Evolutionary conservation across 768 basidiomycete genomes (phyloP).

Genomic region (Hortiboletus campestris): DNA sequence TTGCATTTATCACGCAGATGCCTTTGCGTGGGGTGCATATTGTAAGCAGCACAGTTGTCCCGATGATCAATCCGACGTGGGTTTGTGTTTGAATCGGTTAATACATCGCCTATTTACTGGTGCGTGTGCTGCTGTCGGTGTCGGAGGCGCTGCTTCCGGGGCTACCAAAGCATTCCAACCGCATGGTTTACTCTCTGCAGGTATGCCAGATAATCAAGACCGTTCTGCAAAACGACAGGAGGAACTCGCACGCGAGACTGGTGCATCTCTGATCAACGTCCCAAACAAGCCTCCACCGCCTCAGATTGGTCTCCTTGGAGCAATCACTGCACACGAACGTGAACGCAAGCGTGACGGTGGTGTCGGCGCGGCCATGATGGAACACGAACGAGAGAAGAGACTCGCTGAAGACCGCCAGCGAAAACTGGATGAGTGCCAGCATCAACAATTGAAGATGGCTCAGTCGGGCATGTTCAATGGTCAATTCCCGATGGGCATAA

Average conservation of each 20-base stretch:
- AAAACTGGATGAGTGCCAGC: conserved; percentile 87
- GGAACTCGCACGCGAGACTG: conserved; percentile 87
- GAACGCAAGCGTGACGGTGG: conserved; percentile 95
- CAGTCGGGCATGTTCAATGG: conserved; percentile 73
- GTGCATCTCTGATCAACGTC: conserved; percentile 93
- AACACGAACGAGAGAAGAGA: conserved; percentile 90
- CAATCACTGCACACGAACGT: conserved; percentile 92
- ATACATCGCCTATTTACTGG: too few species aligned
- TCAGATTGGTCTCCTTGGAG: conserved; percentile 92
- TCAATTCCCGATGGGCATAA: conserved; percentile 44
- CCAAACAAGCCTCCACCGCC: conserved; percentile 93
- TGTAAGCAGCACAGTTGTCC: too few species aligned
- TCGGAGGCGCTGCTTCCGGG: too few species aligned
- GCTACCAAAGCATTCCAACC: conserved; percentile 92
- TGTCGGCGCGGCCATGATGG: conserved; percentile 90
- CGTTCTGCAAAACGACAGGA: conserved; percentile 95
- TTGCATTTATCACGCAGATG: too few species aligned
- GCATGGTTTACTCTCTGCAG: conserved; percentile 91
- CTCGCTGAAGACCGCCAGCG: conserved; percentile 90
- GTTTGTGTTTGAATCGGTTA: too few species aligned
- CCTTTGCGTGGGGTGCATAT: too few species aligned
- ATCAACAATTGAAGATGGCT: conserved; percentile 88
- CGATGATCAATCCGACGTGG: too few species aligned
- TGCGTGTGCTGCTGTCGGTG: too few species aligned
- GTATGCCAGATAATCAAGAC: conserved; percentile 93